Percentiles rank a stretch among this genome's conserved stretches.
Conservation (phyloP, 441 rosid species). For the Adansonia rubrostipa region DNA sequence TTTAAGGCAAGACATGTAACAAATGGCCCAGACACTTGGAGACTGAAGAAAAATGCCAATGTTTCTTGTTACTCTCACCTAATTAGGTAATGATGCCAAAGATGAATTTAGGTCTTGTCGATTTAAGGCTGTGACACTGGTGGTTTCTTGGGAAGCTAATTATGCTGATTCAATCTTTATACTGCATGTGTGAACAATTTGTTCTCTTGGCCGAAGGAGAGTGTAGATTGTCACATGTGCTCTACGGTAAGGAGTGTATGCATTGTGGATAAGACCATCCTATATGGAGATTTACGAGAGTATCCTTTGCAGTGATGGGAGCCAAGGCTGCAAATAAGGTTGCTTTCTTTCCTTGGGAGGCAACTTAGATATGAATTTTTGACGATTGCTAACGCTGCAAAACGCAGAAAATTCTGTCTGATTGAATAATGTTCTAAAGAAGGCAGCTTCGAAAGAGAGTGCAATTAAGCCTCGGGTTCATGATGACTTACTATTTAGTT, state of each 20-base stretch:
- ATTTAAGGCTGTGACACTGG: not conserved
- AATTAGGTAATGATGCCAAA: not conserved
- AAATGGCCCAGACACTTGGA: too few species aligned
- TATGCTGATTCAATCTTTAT: not conserved
- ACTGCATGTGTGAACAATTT: not conserved
- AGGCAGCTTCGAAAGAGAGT: not conserved
- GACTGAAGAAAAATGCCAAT: not conserved
- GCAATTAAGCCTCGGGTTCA: not conserved
- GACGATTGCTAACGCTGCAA: too few species aligned
- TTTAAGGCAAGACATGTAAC: not conserved
- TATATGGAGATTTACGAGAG: not conserved
- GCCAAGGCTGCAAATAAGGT: not conserved
- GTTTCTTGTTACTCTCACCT: not conserved
- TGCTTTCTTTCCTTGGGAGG: constrained; percentile 2
- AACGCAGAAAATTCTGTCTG: not conserved
- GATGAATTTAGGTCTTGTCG: not conserved
- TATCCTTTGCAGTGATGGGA: not conserved
- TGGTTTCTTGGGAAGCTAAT: not conserved
- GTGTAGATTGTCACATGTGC: not conserved
- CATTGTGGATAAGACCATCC: not conserved
- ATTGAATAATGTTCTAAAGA: not conserved
- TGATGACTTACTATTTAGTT: not conserved
- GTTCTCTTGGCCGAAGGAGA: not conserved
- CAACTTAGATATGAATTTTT: not conserved
- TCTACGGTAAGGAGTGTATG: not conserved